Evolutionary conservation across 2,329 filamentous ascomycete species (phyloP).

Genomic region (Domatiomyces globalis): DNA sequence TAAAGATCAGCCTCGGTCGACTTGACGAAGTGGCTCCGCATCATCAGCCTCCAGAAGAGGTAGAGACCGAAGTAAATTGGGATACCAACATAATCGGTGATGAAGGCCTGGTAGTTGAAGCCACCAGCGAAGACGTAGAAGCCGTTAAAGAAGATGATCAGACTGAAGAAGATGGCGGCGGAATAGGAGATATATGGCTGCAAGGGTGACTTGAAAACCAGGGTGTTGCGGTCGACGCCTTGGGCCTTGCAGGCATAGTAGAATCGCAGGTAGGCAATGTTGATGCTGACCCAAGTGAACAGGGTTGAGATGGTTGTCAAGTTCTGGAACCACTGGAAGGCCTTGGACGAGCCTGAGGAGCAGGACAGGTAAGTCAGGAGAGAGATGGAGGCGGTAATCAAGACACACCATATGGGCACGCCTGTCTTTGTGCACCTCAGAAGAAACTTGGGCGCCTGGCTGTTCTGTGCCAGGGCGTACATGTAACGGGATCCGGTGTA

Average conservation of each 20-base stretch:
- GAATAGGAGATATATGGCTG: slow-evolving; percentile 60
- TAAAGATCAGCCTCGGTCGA: slow-evolving; percentile 21
- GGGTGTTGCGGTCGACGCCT: slow-evolving; percentile 48
- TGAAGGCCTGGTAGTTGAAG: slow-evolving; percentile 35
- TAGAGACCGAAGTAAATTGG: slow-evolving; percentile 29
- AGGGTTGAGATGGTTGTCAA: slow-evolving; percentile 31
- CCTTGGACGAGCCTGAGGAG: slow-evolving; percentile 46
- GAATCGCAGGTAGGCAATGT: slow-evolving; percentile 56
- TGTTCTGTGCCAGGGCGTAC: slow-evolving; percentile 33
- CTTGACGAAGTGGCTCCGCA: slow-evolving; percentile 20
- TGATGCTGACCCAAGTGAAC: slow-evolving; percentile 55
- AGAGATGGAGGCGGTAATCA: slow-evolving; percentile 48
- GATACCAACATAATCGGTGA: slow-evolving; percentile 37
- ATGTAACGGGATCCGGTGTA: slow-evolving; percentile 40
- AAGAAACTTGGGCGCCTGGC: slow-evolving; percentile 41
- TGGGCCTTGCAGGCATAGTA: slow-evolving; percentile 54
- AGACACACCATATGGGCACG: slow-evolving; percentile 53
- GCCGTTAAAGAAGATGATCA: slow-evolving; percentile 56
- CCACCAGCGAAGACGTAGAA: slow-evolving; percentile 29
- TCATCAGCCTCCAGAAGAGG: slow-evolving; percentile 23
- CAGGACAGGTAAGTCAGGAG: slow-evolving; percentile 60
- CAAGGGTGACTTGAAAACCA: slow-evolving; percentile 53
- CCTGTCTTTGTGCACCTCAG: slow-evolving; percentile 45
- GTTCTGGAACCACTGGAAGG: slow-evolving; percentile 57
- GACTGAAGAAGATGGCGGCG: slow-evolving; percentile 38